A percentile compares a stretch with the other conserved stretches of the same genome.
phyloP scores from a whole-genome alignment of 495 filamentous ascomycete genomes.

The Neurospora sp. region DNA sequence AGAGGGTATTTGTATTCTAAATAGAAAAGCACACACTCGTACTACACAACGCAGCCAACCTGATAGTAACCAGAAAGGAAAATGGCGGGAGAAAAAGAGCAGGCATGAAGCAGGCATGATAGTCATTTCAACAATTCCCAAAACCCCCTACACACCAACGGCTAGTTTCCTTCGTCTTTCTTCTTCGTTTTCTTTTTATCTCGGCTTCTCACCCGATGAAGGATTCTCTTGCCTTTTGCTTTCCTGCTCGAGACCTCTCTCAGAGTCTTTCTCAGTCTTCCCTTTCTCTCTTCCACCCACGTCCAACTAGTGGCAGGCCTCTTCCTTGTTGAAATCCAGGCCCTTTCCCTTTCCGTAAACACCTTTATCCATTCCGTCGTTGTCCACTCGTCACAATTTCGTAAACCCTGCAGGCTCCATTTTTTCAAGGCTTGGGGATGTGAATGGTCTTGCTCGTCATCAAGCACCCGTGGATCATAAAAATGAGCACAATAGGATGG shows the following conservation, averaged over 20 bases:
- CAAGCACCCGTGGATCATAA: conserved; percentile 73
- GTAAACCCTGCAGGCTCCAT: background rate
- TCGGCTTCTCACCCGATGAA: background rate
- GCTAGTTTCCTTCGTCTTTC: background rate
- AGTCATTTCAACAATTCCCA: background rate
- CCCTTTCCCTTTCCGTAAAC: background rate
- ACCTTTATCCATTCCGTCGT: background rate
- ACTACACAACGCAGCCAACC: background rate
- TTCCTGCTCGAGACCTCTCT: background rate
- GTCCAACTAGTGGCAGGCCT: background rate
- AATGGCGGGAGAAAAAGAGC: background rate
- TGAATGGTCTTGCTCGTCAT: conserved; percentile 94
- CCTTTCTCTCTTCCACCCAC: background rate
- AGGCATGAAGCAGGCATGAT: background rate
- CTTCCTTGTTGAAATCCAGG: conserved; percentile 2
- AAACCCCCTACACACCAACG: background rate
- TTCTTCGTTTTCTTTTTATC: background rate
- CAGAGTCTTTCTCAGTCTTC: background rate
- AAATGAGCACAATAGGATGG: conserved; percentile 76
- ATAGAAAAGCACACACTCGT: background rate
- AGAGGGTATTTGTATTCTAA: background rate
- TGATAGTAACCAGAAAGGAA: background rate
- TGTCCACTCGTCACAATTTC: background rate
- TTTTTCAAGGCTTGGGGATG: conserved; percentile 76
- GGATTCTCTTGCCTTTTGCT: background rate